These are phyloP conservation scores for Elaeis oleifera DNA, from an alignment of 202 grass and related monocot genomes.

Conservation along the genomic window DNA sequence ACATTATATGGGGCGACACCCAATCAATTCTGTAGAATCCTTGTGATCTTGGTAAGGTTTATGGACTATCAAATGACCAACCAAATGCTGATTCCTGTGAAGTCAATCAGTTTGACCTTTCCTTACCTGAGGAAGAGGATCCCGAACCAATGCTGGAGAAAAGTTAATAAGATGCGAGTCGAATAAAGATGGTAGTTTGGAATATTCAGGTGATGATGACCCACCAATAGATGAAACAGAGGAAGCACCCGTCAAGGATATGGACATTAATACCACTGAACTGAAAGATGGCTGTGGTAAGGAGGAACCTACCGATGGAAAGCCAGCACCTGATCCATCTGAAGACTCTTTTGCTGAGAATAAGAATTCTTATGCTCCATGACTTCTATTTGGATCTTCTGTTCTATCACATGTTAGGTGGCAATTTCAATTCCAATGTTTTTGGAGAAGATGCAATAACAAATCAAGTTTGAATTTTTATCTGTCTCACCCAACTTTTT, in stretches of 20 bases:
- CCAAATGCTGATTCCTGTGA: constrained; percentile 33
- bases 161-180: not conserved
- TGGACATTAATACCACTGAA: constrained; percentile 28
- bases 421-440: not conserved
- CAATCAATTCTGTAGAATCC: constrained; percentile 17
- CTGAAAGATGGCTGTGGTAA: constrained; percentile 19
- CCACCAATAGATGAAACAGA: constrained; percentile 5
- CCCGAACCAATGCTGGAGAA: not conserved
- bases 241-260: constrained; percentile 23
- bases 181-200: constrained; percentile 14
- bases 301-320: too few relatives aligned
- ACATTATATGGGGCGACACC: constrained; percentile 48
- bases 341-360: too few relatives aligned
- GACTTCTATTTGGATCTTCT: not conserved
- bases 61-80: constrained; percentile 34
- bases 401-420: not conserved
- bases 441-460: not conserved
- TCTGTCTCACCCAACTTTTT: too few relatives aligned
- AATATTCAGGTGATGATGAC: constrained; percentile 18
- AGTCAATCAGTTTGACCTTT: constrained; percentile 7
- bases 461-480: not conserved
- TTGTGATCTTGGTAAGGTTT: constrained; percentile 47
- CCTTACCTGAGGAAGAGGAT: constrained; percentile 2
- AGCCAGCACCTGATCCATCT: too few relatives aligned
- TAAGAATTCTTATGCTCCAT: not conserved